phyloP scores from a whole-genome alignment of 140 eudicot species.

The Senecio squalidus region DNA sequence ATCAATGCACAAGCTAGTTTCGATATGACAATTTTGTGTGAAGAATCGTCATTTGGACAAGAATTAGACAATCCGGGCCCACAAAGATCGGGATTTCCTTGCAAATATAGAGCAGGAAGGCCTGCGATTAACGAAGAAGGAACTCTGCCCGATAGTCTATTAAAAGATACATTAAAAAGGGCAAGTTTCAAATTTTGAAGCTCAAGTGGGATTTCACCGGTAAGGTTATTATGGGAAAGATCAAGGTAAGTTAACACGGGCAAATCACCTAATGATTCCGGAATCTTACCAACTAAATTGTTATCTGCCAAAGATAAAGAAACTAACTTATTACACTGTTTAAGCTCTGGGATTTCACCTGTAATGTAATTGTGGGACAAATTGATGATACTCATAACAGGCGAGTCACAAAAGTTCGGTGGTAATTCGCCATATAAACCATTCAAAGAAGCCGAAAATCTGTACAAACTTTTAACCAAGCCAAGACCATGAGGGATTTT shows the following conservation, averaged over 20 bases:
- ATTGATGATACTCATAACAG: constrained; percentile 82
- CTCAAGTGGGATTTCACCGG: constrained; percentile 76
- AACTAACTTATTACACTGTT: constrained; percentile 58
- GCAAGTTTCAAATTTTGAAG: constrained; percentile 90
- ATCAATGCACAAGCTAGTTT: constrained; percentile 47
- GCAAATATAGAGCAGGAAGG: constrained; percentile 80
- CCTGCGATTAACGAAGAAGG: constrained; percentile 56
- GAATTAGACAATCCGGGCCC: constrained; percentile 65
- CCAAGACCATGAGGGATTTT: constrained; percentile 79
- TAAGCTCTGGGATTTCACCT: constrained; percentile 68
- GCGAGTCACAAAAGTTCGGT: constrained; percentile 79
- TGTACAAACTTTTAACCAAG: constrained; percentile 54
- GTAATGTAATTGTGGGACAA: constrained; percentile 67
- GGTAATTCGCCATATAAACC: constrained; percentile 78
- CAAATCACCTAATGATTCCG: constrained; percentile 60
- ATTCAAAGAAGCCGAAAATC: constrained; percentile 84
- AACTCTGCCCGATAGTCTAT: constrained; percentile 65
- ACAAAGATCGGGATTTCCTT: constrained; percentile 85
- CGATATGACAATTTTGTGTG: constrained; percentile 34
- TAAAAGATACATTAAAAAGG: constrained; percentile 80
- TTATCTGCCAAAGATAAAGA: constrained; percentile 75
- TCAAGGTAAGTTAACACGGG: constrained; percentile 88
- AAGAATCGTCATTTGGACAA: constrained; percentile 32
- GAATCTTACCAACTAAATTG: constrained; percentile 66
- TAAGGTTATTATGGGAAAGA: constrained; percentile 79